Conservation (phyloP, 352 stramenopile species). For the Phytophthora kernoviae region DNA sequence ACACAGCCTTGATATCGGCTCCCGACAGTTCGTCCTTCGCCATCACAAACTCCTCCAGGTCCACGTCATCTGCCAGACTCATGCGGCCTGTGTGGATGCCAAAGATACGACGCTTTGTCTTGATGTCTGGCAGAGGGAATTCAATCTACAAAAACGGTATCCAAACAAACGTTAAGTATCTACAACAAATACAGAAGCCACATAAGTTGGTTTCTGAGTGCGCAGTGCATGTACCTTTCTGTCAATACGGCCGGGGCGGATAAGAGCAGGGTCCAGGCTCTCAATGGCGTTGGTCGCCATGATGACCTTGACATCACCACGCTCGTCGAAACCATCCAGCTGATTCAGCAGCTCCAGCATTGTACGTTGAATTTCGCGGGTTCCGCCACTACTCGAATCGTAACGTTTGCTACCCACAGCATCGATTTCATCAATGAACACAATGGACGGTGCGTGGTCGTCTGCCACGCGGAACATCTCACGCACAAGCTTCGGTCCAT, state of each 20-base stretch:
- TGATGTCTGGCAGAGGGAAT: constrained; percentile 99
- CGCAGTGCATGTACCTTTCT: constrained; percentile 85
- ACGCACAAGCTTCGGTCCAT: constrained; percentile 99
- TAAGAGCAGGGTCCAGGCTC: constrained; percentile 98
- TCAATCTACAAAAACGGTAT: constrained; percentile 92
- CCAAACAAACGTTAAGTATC: constrained; percentile 12
- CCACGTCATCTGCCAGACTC: constrained; percentile 98
- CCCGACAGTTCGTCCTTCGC: constrained; percentile 99
- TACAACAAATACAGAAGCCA: neutral
- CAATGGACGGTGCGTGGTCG: constrained; percentile 98
- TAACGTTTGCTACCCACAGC: constrained; percentile 99
- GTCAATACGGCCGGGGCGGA: constrained; percentile 99
- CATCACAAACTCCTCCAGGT: constrained; percentile 99
- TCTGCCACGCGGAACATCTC: constrained; percentile 99
- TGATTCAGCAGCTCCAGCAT: constrained; percentile 99
- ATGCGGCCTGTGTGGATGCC: constrained; percentile 99
- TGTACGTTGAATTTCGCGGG: constrained; percentile 99
- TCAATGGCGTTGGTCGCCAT: constrained; percentile 99
- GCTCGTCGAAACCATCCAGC: constrained; percentile 99
- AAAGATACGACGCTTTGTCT: constrained; percentile 99
- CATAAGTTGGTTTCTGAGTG: neutral
- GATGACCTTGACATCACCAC: constrained; percentile 99
- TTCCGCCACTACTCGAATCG: constrained; percentile 97
- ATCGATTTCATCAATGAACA: constrained; percentile 99
- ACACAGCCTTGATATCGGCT: constrained; percentile 99